A percentile compares a stretch with the other conserved stretches of the same genome.
Evolutionary conservation across 2,329 filamentous ascomycete species (phyloP).

Genomic region (Beauveria caledonica): DNA sequence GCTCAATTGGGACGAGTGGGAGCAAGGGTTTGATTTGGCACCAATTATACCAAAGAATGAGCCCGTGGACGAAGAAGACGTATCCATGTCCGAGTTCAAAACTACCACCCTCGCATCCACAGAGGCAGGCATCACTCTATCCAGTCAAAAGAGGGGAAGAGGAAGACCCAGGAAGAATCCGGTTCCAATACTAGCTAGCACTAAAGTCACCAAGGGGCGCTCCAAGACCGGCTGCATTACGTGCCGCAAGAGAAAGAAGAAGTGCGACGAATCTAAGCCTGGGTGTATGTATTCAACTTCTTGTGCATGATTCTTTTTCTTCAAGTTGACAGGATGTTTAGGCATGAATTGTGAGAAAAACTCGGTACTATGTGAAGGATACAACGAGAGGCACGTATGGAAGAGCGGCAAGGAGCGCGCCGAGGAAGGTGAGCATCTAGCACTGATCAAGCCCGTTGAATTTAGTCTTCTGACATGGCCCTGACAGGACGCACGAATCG

Average conservation of each 20-base stretch:
- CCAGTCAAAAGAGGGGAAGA: slow-evolving; percentile 52
- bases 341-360: slow-evolving; percentile 90
- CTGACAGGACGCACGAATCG: slow-evolving; percentile 41
- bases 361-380: slow-evolving; percentile 83
- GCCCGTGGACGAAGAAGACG: slow-evolving; percentile 45
- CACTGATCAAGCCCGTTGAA: not conserved
- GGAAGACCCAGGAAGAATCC: slow-evolving; percentile 80
- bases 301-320: not conserved
- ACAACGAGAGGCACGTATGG: slow-evolving; percentile 80
- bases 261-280: slow-evolving; percentile 62
- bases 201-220: slow-evolving; percentile 69
- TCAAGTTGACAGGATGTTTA: slow-evolving; percentile 27
- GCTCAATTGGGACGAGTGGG: slow-evolving; percentile 26
- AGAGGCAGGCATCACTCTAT: slow-evolving; percentile 16
- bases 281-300: slow-evolving; percentile 41
- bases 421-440: slow-evolving; percentile 49
- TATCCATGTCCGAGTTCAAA: slow-evolving; percentile 42
- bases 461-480: slow-evolving; percentile 9
- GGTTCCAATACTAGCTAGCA: slow-evolving; percentile 47
- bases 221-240: slow-evolving; percentile 64
- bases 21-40: slow-evolving; percentile 37
- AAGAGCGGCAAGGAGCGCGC: slow-evolving; percentile 72
- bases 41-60: slow-evolving; percentile 47
- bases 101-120: slow-evolving; percentile 25
- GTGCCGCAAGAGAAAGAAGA: slow-evolving; percentile 62